These are phyloP conservation scores for Rhypophila decipiens DNA, from an alignment of 495 filamentous ascomycete species.

Conservation along the genomic window DNA sequence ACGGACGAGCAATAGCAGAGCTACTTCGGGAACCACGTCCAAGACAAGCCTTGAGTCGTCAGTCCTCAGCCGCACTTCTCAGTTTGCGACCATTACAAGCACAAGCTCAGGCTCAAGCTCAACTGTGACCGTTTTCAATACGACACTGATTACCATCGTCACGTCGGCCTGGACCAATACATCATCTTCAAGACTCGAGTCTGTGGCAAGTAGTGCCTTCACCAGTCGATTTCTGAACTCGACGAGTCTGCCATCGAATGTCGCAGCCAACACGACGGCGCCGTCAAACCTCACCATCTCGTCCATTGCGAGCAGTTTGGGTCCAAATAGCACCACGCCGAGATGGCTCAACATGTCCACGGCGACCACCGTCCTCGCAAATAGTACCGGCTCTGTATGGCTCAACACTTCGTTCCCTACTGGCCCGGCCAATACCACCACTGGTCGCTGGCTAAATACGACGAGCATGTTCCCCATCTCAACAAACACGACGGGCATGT, in stretches of 20 bases:
- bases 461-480: no score
- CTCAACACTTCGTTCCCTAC: conserved; percentile 19
- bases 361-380: background rate
- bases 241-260: background rate
- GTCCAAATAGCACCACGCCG: conserved; percentile 2
- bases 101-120: background rate
- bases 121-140: background rate
- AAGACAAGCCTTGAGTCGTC: background rate
- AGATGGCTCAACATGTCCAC: conserved; percentile 6
- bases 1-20: background rate
- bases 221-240: conserved; percentile 7
- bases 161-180: background rate
- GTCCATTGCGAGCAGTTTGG: background rate
- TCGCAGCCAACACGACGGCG: background rate
- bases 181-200: background rate
- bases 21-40: background rate
- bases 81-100: background rate
- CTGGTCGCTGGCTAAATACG: conserved; percentile 18
- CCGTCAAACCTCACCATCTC: background rate
- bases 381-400: conserved; percentile 4
- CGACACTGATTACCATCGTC: conserved; percentile 1
- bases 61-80: background rate
- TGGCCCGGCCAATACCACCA: conserved; percentile 11
- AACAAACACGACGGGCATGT: conserved; percentile 22
- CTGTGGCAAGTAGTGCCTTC: background rate